phyloP scores from a whole-genome alignment of 2,329 filamentous ascomycete species.

The Trichoderma atrobrunneum region DNA sequence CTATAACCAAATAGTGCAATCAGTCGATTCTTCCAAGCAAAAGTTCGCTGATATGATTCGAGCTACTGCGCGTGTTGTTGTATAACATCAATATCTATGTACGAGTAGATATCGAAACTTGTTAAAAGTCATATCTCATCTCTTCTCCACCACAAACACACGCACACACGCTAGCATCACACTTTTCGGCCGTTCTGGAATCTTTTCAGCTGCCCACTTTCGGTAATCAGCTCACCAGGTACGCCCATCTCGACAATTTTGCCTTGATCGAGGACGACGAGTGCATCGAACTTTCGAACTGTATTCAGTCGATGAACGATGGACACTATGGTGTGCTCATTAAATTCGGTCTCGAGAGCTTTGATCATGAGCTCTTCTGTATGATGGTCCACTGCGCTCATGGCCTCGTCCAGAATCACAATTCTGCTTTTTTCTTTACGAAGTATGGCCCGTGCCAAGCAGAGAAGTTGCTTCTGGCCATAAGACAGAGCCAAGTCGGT shows the following conservation, averaged over 20 bases:
- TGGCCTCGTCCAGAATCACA: conserved; percentile 40
- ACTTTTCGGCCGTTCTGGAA: not conserved
- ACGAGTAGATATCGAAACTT: not conserved
- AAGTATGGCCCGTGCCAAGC: conserved; percentile 29
- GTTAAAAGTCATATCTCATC: not conserved
- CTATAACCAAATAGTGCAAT: not conserved
- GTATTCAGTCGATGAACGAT: conserved; percentile 28
- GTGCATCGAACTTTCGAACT: not conserved
- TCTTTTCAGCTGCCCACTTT: not conserved
- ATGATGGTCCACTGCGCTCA: conserved; percentile 19
- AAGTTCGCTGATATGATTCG: not conserved
- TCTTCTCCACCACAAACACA: not conserved
- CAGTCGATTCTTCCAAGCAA: not conserved
- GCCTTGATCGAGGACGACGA: not conserved
- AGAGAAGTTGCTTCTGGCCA: conserved; percentile 26
- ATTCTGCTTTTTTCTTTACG: conserved; percentile 27
- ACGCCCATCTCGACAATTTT: not conserved
- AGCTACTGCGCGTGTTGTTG: not conserved
- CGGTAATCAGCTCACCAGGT: not conserved
- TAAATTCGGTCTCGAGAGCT: conserved; percentile 25
- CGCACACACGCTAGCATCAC: not conserved
- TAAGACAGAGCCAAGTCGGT: conserved; percentile 22
- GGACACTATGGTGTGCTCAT: conserved; percentile 26
- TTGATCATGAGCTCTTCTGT: conserved; percentile 19
- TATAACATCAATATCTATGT: not conserved